A percentile compares a stretch with the other conserved stretches of the same genome.
These are phyloP conservation scores for Trichoderma guizhouense DNA, from an alignment of 2,329 filamentous ascomycete genomes.

Conservation along the genomic window DNA sequence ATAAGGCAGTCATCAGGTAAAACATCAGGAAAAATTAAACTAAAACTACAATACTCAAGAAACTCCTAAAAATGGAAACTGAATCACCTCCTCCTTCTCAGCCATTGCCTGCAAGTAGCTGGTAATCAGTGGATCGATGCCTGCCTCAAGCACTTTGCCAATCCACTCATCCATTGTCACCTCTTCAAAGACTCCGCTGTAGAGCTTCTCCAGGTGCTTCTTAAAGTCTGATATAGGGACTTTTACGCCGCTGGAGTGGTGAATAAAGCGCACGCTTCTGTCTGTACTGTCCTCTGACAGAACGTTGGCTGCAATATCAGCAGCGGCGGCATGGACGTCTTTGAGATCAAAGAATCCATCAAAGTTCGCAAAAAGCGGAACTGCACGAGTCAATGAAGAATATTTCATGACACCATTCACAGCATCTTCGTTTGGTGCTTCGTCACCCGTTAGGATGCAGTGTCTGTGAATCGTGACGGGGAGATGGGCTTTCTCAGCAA, in stretches of 20 bases:
- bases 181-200: background rate
- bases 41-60: background rate
- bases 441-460: background rate
- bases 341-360: background rate
- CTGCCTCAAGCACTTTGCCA: background rate
- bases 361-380: background rate
- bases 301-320: background rate
- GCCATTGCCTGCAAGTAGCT: background rate
- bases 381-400: background rate
- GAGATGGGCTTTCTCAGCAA: background rate
- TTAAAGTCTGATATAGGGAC: background rate
- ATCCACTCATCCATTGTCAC: background rate
- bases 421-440: background rate
- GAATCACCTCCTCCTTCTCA: background rate
- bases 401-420: background rate
- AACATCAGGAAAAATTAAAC: background rate
- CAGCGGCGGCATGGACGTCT: background rate
- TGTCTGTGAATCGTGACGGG: background rate
- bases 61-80: background rate
- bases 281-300: background rate
- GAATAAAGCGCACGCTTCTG: background rate
- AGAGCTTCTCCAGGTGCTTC: background rate
- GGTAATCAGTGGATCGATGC: background rate
- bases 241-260: background rate
- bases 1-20: background rate